Percentiles rank a stretch among this genome's conserved stretches.
phyloP scores from a whole-genome alignment of 768 basidiomycete genomes.

The Pluteus cervinus region DNA sequence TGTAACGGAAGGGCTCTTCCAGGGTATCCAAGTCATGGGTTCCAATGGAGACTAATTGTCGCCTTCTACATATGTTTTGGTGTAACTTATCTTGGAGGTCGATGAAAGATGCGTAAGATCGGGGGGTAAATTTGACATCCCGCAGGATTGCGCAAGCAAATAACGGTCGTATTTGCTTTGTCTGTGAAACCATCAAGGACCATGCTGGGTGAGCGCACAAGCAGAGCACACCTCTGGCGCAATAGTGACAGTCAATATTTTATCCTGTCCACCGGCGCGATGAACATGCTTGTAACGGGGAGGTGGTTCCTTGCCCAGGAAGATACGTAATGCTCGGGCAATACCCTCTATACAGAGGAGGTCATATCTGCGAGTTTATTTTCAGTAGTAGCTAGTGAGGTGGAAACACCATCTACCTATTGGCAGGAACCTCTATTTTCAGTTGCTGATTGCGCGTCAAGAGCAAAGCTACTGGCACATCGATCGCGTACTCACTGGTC shows the following conservation, averaged over 20 bases:
- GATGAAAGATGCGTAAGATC: constrained; percentile 94
- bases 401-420: constrained; percentile 47
- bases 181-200: constrained; percentile 39
- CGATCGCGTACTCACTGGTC: constrained; percentile 46
- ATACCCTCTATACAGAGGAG: constrained; percentile 97
- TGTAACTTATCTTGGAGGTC: constrained; percentile 99
- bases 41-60: constrained; percentile 92
- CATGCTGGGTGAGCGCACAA: not conserved
- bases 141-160: constrained; percentile 91
- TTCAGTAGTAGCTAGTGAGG: constrained; percentile 6
- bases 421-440: constrained; percentile 99
- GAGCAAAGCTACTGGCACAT: constrained; percentile 3
- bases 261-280: constrained; percentile 60
- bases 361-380: constrained; percentile 68
- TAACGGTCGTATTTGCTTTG: constrained; percentile 77
- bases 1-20: constrained; percentile 81
- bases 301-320: constrained; percentile 62
- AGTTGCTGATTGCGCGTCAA: constrained; percentile 58
- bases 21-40: constrained; percentile 96
- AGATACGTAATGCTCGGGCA: constrained; percentile 77
- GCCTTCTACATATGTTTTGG: constrained; percentile 86
- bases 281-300: constrained; percentile 72
- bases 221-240: constrained; percentile 59
- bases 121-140: constrained; percentile 81
- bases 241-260: constrained; percentile 62